Evolutionary conservation across 352 stramenopile species (phyloP).

Genomic region (Pythium grandisporangium): DNA sequence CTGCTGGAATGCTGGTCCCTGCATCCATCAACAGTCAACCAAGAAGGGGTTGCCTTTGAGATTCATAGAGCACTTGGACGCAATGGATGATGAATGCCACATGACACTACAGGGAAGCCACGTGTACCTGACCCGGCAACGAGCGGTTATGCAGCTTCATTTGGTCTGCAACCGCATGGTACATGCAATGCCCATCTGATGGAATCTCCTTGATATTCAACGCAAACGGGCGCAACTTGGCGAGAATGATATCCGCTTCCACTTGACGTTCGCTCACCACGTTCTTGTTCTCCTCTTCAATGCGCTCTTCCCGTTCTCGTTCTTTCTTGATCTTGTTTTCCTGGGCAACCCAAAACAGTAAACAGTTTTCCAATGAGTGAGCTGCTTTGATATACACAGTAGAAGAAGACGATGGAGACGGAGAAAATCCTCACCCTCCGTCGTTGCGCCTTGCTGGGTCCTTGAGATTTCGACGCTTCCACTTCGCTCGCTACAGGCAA

Average conservation of each 20-base stretch:
- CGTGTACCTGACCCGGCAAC: too few relatives aligned
- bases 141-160: conserved; percentile 49
- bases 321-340: conserved; percentile 75
- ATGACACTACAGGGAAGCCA: too few relatives aligned
- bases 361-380: too few relatives aligned
- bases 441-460: conserved; percentile 61
- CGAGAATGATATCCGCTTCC: conserved; percentile 62
- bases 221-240: conserved; percentile 37
- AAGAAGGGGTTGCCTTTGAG: too few relatives aligned
- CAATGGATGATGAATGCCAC: too few relatives aligned
- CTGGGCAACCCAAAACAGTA: too few relatives aligned
- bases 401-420: too few relatives aligned
- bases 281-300: conserved; percentile 72
- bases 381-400: too few relatives aligned
- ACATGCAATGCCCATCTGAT: conserved; percentile 97
- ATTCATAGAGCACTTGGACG: too few relatives aligned
- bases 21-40: too few relatives aligned
- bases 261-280: conserved; percentile 76
- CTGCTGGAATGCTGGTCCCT: conserved; percentile 46
- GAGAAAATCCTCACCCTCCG: conserved; percentile 45
- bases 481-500: conserved; percentile 1
- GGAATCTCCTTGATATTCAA: conserved; percentile 90
- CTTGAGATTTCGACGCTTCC: conserved; percentile 12
- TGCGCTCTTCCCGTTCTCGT: conserved; percentile 55
- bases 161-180: conserved; percentile 92